Percentiles rank a stretch among this genome's conserved stretches.
Conservation (phyloP, 345 rosid species). For the Draba incana region DNA sequence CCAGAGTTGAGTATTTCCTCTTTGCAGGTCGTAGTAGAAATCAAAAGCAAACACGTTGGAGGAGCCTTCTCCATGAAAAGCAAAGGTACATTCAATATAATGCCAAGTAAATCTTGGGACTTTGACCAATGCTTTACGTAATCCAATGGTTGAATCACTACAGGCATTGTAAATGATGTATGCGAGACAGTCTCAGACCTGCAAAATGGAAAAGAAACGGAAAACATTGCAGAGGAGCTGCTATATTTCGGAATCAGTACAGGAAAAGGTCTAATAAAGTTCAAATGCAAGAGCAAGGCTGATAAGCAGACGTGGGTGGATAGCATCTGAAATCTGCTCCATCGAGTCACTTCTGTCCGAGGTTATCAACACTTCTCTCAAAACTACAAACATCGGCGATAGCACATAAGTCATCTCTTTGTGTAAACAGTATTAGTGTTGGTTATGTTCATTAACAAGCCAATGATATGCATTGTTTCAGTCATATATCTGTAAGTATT, state of each 20-base stretch:
- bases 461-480: slow-evolving; percentile 13
- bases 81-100: slow-evolving; percentile 52
- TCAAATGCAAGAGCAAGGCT: slow-evolving; percentile 81
- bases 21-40: slow-evolving; percentile 67
- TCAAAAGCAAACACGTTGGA: slow-evolving; percentile 86
- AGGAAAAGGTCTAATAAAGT: slow-evolving; percentile 79
- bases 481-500: slow-evolving; percentile 15
- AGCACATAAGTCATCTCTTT: slow-evolving; percentile 38
- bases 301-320: slow-evolving; percentile 92
- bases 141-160: slow-evolving; percentile 14
- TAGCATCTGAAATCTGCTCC: slow-evolving; percentile 66
- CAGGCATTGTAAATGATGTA: slow-evolving; percentile 76
- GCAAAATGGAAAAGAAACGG: slow-evolving; percentile 78
- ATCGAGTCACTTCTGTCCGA: slow-evolving; percentile 51
- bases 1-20: slow-evolving; percentile 8
- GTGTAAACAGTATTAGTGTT: slow-evolving; percentile 16
- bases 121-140: slow-evolving; percentile 6
- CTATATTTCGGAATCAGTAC: slow-evolving; percentile 79
- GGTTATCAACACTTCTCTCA: slow-evolving; percentile 51
- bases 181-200: slow-evolving; percentile 71
- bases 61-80: slow-evolving; percentile 93
- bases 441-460: slow-evolving; percentile 3
- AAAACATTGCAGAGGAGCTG: slow-evolving; percentile 60
- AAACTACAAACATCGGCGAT: slow-evolving; percentile 50
- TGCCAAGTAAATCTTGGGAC: neutral